A percentile compares a stretch with the other conserved stretches of the same genome.
These are phyloP conservation scores for Ilyonectria mors-panacis DNA, from an alignment of 2,329 filamentous ascomycete genomes.

Conservation along the genomic window DNA sequence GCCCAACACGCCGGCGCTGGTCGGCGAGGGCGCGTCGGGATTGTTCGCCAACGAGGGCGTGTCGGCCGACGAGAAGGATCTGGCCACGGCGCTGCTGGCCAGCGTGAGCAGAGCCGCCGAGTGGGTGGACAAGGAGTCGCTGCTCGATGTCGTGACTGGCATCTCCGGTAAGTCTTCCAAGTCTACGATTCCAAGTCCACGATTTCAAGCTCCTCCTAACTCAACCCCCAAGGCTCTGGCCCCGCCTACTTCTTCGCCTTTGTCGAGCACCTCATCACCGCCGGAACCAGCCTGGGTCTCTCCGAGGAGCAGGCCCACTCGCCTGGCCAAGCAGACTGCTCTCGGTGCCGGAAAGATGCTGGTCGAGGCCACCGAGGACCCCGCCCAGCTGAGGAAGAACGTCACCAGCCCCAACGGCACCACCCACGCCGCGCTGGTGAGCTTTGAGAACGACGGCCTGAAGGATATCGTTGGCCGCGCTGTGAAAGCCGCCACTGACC, in stretches of 20 bases:
- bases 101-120: slow-evolving; percentile 64
- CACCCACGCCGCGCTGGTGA: slow-evolving; percentile 64
- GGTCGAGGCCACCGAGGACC: slow-evolving; percentile 61
- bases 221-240: slow-evolving; percentile 57
- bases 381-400: slow-evolving; percentile 64
- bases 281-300: slow-evolving; percentile 61
- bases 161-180: slow-evolving; percentile 59
- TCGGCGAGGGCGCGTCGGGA: slow-evolving; percentile 66
- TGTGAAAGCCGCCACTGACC: slow-evolving; percentile 62
- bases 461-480: slow-evolving; percentile 60
- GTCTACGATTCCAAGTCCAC: neutral
- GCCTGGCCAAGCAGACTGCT: slow-evolving; percentile 66
- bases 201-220: neutral
- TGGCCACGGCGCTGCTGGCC: slow-evolving; percentile 59
- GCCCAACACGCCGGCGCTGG: slow-evolving; percentile 67
- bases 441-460: slow-evolving; percentile 62
- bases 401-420: slow-evolving; percentile 69
- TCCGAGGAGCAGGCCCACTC: slow-evolving; percentile 64
- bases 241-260: slow-evolving; percentile 69
- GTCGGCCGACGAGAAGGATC: slow-evolving; percentile 57
- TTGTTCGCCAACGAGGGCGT: slow-evolving; percentile 62
- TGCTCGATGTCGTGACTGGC: slow-evolving; percentile 66
- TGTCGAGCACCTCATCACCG: slow-evolving; percentile 65
- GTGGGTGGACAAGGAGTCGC: slow-evolving; percentile 65
- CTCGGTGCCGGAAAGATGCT: slow-evolving; percentile 68